Percentiles rank a stretch among this genome's conserved stretches.
phyloP scores from a whole-genome alignment of 805 yeast species.

The Candida quercuum region DNA sequence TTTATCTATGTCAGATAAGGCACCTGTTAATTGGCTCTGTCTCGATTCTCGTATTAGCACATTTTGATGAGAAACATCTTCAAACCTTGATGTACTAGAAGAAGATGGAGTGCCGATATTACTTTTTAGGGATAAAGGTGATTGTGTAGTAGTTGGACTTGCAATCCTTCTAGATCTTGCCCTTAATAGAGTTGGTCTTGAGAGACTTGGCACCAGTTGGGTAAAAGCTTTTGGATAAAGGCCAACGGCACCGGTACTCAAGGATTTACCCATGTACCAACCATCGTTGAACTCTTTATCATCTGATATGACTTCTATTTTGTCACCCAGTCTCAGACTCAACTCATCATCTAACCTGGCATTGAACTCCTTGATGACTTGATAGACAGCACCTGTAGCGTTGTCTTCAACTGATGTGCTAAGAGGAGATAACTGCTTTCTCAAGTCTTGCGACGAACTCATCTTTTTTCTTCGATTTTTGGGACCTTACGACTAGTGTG shows the following conservation, averaged over 20 bases:
- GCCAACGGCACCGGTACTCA: slow-evolving; percentile 71
- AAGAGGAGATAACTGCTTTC: slow-evolving; percentile 4
- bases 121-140: slow-evolving; percentile 13
- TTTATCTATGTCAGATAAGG: slow-evolving; percentile 67
- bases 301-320: slow-evolving; percentile 82
- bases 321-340: slow-evolving; percentile 74
- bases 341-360: slow-evolving; percentile 90
- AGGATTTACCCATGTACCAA: slow-evolving; percentile 90
- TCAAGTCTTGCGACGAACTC: background rate
- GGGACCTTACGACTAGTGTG: background rate
- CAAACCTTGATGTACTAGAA: slow-evolving; percentile 8
- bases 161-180: slow-evolving; percentile 55
- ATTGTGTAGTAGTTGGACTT: slow-evolving; percentile 22
- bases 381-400: slow-evolving; percentile 29
- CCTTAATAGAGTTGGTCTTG: slow-evolving; percentile 40
- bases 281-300: slow-evolving; percentile 94
- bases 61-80: slow-evolving; percentile 4
- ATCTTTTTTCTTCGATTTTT: too few species aligned
- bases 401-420: slow-evolving; percentile 12
- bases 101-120: slow-evolving; percentile 10
- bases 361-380: slow-evolving; percentile 80
- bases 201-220: slow-evolving; percentile 36
- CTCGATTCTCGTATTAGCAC: slow-evolving; percentile 15
- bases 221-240: slow-evolving; percentile 90
- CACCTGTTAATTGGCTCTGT: slow-evolving; percentile 40